Evolutionary conservation across 441 rosid genomes (phyloP).

Genomic region (Biscutella laevigata): DNA sequence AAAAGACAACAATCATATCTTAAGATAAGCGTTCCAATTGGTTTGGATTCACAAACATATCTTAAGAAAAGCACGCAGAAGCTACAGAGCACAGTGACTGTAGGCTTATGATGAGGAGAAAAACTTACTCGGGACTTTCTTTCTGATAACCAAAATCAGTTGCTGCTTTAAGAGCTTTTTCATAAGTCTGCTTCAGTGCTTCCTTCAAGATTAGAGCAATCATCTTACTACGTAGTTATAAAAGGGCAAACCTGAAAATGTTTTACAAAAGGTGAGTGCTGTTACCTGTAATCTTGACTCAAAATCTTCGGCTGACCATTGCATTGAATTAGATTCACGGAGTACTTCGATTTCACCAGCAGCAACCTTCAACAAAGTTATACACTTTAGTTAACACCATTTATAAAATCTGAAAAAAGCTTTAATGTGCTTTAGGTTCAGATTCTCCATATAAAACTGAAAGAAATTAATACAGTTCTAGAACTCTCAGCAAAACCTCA

Average conservation of each 20-base stretch:
- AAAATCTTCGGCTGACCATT: conserved; percentile 97
- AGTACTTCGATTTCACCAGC: conserved; percentile 96
- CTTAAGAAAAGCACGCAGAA: background rate
- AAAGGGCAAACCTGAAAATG: background rate
- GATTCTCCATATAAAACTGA: background rate
- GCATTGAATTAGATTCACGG: conserved; percentile 79
- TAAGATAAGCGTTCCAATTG: background rate
- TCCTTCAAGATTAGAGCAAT: conserved; percentile 44
- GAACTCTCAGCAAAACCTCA: background rate
- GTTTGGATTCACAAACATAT: background rate
- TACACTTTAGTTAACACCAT: background rate
- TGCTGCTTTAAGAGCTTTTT: conserved; percentile 87
- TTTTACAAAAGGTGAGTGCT: background rate
- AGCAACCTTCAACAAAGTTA: conserved; percentile 55
- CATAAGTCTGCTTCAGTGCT: conserved; percentile 91
- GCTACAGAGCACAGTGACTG: background rate
- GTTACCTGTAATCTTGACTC: conserved; percentile 89
- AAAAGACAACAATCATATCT: background rate
- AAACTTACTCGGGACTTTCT: conserved; percentile 89
- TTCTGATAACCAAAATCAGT: conserved; percentile 84
- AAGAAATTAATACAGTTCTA: background rate
- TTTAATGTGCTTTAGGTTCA: background rate
- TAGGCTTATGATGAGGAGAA: conserved; percentile 1
- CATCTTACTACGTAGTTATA: background rate
- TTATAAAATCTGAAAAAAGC: background rate